Base-by-base conservation (phyloP, 805 yeast genomes). In the Phaffomyces opuntiae region DNA sequence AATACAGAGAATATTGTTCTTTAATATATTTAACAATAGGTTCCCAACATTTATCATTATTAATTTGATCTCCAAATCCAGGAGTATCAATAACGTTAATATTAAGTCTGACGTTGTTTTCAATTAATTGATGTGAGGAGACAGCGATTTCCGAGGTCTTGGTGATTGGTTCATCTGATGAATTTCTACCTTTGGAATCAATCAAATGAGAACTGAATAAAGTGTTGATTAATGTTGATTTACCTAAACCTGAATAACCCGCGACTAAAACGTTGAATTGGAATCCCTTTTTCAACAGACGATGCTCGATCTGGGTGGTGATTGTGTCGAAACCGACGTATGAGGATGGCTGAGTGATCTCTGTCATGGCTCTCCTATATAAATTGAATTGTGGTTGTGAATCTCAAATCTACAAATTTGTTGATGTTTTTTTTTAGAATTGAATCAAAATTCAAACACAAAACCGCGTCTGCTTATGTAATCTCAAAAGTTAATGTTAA, bases 281-380 rank as follows among this genome's bases (percentile, higher is more conserved):
- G 68, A 93, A 93, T 4, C 99, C 99, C 57, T 90, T 77, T 66
- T 88, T 90, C 65, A 93, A 73, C 56, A 93, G 72, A 55, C 96
- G 80, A 65, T 83, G 88, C 67, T 93, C 97, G 61, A 93, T 93
- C 69, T 93, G 99, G 34, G 84, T 77, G 42, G 98, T 91, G 67
- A 93, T 91, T 51, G 97, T 83, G 68, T 93, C 98, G 64, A 93
- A 91, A 39, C 99, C 99, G 52, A 93, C 98, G 64, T 90, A 90
- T 46, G 80, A 77, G 40, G 73, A 68, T 25, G 96, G 96, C 40
- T 39, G 43, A 24, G 41, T 33, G 19, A 44, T 33, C 26, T 35
- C 42, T 5, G 44, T 36, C 44, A 47, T 47, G 2, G 2, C 7
- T 5, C 24, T 3, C 24, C n/a, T n/a, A n/a, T n/a, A n/a, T n/a